Evolutionary conservation across 2,329 filamentous ascomycete genomes (phyloP).

Genomic region (Cladobotryum mycophilum): DNA sequence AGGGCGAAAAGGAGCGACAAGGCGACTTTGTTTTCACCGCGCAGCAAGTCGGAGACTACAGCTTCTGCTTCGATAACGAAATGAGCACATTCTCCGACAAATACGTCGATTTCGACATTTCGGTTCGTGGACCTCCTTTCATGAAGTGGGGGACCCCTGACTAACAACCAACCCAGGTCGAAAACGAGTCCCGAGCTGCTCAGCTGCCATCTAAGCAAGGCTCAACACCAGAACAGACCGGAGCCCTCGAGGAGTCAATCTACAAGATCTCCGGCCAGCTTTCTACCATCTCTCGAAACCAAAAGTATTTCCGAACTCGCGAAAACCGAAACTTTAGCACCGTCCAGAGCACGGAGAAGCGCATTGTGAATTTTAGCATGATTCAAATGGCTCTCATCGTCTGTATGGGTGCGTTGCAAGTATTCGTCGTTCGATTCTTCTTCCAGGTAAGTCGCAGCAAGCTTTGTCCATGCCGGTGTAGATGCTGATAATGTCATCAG

Average conservation of each 20-base stretch:
- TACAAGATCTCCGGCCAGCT: conserved; percentile 91
- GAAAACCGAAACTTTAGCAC: conserved; percentile 99
- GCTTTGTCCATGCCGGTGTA: background rate
- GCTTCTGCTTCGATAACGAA: conserved; percentile 97
- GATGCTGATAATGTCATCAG: conserved; percentile 28
- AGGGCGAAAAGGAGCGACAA: conserved; percentile 86
- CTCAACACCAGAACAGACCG: conserved; percentile 81
- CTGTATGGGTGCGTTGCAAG: conserved; percentile 91
- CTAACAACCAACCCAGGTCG: conserved; percentile 53
- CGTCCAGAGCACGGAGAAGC: conserved; percentile 86
- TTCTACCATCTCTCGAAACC: conserved; percentile 90
- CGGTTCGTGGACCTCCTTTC: conserved; percentile 37
- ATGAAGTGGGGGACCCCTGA: background rate
- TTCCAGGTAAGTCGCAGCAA: conserved; percentile 62
- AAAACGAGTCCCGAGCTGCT: conserved; percentile 73
- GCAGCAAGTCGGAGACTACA: conserved; percentile 79
- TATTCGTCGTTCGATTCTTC: conserved; percentile 97
- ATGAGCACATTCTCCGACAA: conserved; percentile 99
- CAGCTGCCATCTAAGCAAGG: conserved; percentile 84
- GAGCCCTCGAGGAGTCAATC: conserved; percentile 83
- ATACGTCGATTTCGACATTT: conserved; percentile 95
- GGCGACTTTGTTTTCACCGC: conserved; percentile 98
- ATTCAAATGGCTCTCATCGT: conserved; percentile 89
- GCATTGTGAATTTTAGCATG: conserved; percentile 96
- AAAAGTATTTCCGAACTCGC: conserved; percentile 98